Conservation (phyloP, 306 rosid genomes). For the Trichosanthes truncata region DNA sequence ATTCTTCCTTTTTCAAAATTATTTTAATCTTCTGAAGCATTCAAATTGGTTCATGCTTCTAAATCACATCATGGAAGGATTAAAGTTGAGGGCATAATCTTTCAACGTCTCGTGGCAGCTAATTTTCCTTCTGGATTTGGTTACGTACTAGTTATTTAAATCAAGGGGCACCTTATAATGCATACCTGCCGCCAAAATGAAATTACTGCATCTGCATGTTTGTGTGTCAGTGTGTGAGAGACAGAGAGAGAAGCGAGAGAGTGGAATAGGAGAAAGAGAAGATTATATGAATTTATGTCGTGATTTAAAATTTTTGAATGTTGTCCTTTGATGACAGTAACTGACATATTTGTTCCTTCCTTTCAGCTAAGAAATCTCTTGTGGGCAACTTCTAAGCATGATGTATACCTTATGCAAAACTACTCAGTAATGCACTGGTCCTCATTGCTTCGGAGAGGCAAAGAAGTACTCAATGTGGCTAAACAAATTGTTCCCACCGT, state of each 20-base stretch:
- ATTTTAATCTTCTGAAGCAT: background rate
- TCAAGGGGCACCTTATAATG: background rate
- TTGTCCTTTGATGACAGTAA: slow-evolving; percentile 18
- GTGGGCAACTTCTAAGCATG: slow-evolving; percentile 97
- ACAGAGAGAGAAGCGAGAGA: background rate
- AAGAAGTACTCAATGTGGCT: slow-evolving; percentile 71
- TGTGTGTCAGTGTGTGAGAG: background rate
- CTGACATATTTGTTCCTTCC: slow-evolving; percentile 12
- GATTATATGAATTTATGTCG: background rate
- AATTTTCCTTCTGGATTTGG: background rate
- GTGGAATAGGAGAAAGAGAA: background rate
- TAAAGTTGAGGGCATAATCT: background rate
- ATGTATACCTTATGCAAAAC: slow-evolving; percentile 88
- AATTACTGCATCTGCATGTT: background rate
- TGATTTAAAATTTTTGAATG: background rate
- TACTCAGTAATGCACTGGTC: slow-evolving; percentile 92
- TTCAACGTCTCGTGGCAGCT: background rate
- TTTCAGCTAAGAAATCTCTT: slow-evolving; percentile 77
- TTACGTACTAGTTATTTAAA: background rate
- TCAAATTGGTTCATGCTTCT: background rate
- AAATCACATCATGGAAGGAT: background rate
- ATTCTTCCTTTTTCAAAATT: background rate
- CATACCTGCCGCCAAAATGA: background rate
- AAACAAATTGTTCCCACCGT: slow-evolving; percentile 56
- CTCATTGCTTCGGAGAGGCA: slow-evolving; percentile 50